phyloP scores from a whole-genome alignment of 2,329 filamentous ascomycete species.

The Biscogniauxia sp. region DNA sequence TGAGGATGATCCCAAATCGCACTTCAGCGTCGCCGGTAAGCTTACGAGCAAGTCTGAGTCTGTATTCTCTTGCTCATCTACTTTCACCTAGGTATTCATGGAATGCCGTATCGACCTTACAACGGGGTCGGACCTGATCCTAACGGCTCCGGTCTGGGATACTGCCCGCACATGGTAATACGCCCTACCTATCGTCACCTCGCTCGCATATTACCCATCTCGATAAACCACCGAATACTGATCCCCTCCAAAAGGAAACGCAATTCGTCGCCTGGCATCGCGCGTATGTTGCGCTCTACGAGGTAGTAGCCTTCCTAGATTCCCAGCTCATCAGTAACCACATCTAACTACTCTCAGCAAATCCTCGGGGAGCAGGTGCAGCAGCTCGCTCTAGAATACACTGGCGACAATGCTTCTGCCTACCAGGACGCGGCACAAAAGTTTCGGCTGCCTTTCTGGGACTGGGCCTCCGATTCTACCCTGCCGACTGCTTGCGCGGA shows the following conservation, averaged over 20 bases:
- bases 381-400: constrained; percentile 45
- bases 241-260: constrained; percentile 39
- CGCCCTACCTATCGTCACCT: background rate
- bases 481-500: constrained; percentile 42
- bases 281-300: constrained; percentile 52
- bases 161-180: constrained; percentile 40
- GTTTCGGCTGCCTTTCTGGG: constrained; percentile 53
- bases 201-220: too few species aligned
- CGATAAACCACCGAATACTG: constrained; percentile 8
- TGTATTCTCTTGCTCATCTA: background rate
- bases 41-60: background rate
- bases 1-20: constrained; percentile 44
- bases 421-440: constrained; percentile 46
- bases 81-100: constrained; percentile 25
- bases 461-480: constrained; percentile 46
- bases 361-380: constrained; percentile 45
- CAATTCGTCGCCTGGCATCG: constrained; percentile 56
- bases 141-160: constrained; percentile 23
- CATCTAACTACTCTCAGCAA: constrained; percentile 42
- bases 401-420: constrained; percentile 27
- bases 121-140: constrained; percentile 37
- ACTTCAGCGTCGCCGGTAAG: constrained; percentile 49
- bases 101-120: constrained; percentile 41
- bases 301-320: constrained; percentile 39
- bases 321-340: background rate